Conservation (phyloP, 352 stramenopile species). For the Pythium plurisporium region DNA sequence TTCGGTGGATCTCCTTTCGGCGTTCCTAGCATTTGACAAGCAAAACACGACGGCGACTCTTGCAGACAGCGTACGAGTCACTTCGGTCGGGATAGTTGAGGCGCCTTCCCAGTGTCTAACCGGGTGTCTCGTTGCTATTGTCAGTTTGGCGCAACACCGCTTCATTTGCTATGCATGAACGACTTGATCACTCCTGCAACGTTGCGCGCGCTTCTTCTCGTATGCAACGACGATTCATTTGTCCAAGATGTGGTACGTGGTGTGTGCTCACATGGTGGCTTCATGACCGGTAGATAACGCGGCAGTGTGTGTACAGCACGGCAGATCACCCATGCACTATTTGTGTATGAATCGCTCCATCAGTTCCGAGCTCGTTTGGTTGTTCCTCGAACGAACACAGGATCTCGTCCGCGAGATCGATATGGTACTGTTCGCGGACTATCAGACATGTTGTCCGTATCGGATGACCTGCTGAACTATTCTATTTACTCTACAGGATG, state of each 20-base stretch:
- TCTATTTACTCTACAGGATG: constrained; percentile 28
- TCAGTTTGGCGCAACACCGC: constrained; percentile 50
- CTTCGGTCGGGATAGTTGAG: background rate
- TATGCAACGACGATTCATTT: constrained; percentile 40
- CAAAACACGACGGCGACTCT: constrained; percentile 17
- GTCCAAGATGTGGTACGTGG: constrained; percentile 41
- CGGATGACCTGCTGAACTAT: background rate
- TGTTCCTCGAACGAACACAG: constrained; percentile 60
- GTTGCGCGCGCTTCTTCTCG: constrained; percentile 37
- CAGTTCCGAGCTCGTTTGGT: constrained; percentile 55
- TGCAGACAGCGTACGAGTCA: constrained; percentile 12
- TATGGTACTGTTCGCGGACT: constrained; percentile 21
- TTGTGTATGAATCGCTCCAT: constrained; percentile 57
- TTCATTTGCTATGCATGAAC: constrained; percentile 72
- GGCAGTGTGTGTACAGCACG: constrained; percentile 27
- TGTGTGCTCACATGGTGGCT: background rate
- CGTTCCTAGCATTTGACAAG: constrained; percentile 38
- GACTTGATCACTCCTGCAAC: constrained; percentile 32
- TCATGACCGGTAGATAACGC: background rate
- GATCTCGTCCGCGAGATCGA: constrained; percentile 54
- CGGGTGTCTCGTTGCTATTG: background rate
- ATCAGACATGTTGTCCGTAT: too few species aligned
- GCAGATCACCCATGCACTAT: constrained; percentile 61
- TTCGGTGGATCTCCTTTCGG: constrained; percentile 32
- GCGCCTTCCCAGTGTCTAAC: background rate